Evolutionary conservation across 2,329 filamentous ascomycete genomes (phyloP).

Genomic region (Aureobasidium sp.): DNA sequence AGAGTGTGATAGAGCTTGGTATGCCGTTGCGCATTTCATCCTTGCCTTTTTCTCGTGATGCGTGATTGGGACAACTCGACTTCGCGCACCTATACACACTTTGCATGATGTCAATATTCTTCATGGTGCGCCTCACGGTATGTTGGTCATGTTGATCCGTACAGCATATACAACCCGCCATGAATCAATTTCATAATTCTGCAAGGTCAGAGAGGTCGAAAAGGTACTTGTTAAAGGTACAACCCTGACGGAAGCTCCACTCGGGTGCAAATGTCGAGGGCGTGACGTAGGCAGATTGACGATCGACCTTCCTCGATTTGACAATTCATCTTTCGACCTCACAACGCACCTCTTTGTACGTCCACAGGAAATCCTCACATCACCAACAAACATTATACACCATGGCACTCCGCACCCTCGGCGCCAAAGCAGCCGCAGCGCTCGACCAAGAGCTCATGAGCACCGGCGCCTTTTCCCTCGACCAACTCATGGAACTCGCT

Average conservation of each 20-base stretch:
- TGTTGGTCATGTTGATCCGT: too few relatives aligned
- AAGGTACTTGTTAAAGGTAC: neutral
- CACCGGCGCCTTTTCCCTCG: constrained; percentile 77
- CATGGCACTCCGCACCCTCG: constrained; percentile 3
- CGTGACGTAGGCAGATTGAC: neutral
- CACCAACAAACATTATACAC: neutral
- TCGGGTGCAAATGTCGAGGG: neutral
- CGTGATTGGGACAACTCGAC: too few relatives aligned
- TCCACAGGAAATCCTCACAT: neutral
- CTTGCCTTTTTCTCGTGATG: too few relatives aligned
- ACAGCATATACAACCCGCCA: too few relatives aligned
- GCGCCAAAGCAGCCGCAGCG: constrained; percentile 66
- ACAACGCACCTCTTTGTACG: neutral
- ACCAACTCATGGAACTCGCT: constrained; percentile 95
- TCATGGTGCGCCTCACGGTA: too few relatives aligned
- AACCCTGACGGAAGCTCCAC: neutral
- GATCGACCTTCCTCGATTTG: neutral
- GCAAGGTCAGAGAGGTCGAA: too few relatives aligned
- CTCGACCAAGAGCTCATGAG: constrained; percentile 94
- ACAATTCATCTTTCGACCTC: neutral
- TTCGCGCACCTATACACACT: too few relatives aligned
- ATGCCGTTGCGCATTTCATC: too few relatives aligned
- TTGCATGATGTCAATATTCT: too few relatives aligned
- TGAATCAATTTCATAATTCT: neutral
- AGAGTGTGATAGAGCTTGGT: too few relatives aligned